Base-by-base conservation (phyloP, 2,329 filamentous ascomycete genomes). In the Ophiostoma tasmaniense region DNA sequence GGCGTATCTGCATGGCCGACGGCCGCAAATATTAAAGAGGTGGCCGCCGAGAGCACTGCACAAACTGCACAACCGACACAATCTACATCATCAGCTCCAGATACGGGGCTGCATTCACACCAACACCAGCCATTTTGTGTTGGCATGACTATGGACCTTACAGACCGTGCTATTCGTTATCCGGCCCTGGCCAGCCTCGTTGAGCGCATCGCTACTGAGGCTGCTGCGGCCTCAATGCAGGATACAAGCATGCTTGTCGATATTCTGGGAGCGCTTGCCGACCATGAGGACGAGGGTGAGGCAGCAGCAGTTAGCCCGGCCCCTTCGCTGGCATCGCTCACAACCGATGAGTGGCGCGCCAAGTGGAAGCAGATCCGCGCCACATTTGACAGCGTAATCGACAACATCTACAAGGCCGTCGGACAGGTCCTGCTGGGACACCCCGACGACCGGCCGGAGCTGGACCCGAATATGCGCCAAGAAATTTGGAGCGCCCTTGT, bases 161-260 rank as follows among this genome's bases (percentile, higher is more conserved):
- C 37, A 3, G 71, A 72, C 67, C 70, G 69, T 1, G 72, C 72
- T 1, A 52, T 72, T 37, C 71, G 72, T 1, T 71, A 73, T 66
- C 70, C 70, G 1, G 68, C 71, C 14, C 64, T 72, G 35, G 67
- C 65, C n/a, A 62, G 33, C 28, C 76, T 91, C 59, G 81, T 81
- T 64, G 79, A 84, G 52, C 81, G 85, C 10, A 79, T 91, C 28
- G 78, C 77, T 8, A 75, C 72, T 22, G 71, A 77, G 20, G 77
- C 78, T 62, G 76, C 75, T 73, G 74, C 67, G 2, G 67, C 69
- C 0, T 71, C 64, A 0, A 37, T 45, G 35, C 35, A 71, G 35
- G 73, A 73, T 4, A 59, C n/a, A 5, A 71, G 73, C 33, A 73
- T 71, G 1, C 70, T 73, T 42, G 66, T 67, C 5, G 64, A 28